Conservation (phyloP, 2,329 filamentous ascomycete genomes). For the Aureobasidium sp. region DNA sequence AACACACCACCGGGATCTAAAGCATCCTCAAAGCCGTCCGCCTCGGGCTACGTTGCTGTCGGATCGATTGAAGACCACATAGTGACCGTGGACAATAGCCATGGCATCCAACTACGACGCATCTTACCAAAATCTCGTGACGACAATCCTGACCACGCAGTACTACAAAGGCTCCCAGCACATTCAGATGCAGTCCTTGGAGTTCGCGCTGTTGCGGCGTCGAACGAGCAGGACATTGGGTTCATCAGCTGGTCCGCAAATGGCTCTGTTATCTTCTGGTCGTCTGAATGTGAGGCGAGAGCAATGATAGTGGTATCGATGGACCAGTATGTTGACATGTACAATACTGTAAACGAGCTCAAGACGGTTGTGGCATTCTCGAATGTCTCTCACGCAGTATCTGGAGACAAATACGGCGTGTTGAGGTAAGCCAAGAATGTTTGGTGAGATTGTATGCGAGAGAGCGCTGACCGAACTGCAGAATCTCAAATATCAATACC, state of each 20-base stretch:
- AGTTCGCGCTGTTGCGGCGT: conserved; percentile 54
- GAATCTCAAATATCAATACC: conserved; percentile 55
- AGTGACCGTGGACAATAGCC: conserved; percentile 59
- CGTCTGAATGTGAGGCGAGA: conserved; percentile 59
- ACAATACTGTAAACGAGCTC: conserved; percentile 46
- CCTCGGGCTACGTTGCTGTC: conserved; percentile 12
- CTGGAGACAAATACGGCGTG: conserved; percentile 80
- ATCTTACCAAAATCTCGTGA: neutral
- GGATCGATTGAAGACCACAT: conserved; percentile 16
- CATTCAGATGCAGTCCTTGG: conserved; percentile 58
- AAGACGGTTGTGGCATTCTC: conserved; percentile 50
- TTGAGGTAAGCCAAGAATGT: conserved; percentile 41
- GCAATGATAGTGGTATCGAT: conserved; percentile 58
- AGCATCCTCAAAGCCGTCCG: neutral
- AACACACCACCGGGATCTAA: neutral
- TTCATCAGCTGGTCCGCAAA: conserved; percentile 87
- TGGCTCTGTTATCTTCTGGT: conserved; percentile 78
- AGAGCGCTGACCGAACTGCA: conserved; percentile 24
- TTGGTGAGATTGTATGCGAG: neutral
- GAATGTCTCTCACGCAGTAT: conserved; percentile 59
- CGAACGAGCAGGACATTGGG: conserved; percentile 54
- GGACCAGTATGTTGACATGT: conserved; percentile 48
- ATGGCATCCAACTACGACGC: conserved; percentile 51
- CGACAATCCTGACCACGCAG: neutral
- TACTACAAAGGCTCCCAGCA: conserved; percentile 40